Evolutionary conservation across 2,329 filamentous ascomycete genomes (phyloP), one percentile per base, ranked within the genome.

Genomic region (Penicillium frequentans): DNA sequence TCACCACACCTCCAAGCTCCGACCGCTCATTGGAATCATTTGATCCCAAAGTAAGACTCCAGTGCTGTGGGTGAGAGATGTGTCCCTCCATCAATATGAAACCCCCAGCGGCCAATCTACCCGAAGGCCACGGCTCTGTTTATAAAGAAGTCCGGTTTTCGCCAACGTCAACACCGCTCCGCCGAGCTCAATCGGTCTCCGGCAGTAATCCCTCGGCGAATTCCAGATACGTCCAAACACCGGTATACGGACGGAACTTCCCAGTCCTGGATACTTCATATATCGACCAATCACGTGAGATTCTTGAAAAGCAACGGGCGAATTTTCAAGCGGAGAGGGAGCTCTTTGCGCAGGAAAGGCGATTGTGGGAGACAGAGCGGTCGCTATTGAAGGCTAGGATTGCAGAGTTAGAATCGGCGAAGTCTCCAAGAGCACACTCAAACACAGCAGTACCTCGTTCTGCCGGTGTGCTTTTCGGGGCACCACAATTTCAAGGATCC

Each of bases 91-190:
- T 26, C 49, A 64, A 46, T 11, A 73, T 73, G 70, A 71, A 59
- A 61, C 53, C 64, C 42, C 56, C 64, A 23, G 54, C 55, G 14
- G 60, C 59, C 19, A 68, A 66, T 23, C 47, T 66, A 35, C 68
- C 64, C 21, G 71, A 73, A 45, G 70, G 72, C 43, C 72, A 73
- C 58, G 70, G 70, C 47, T 69, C 64, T 55, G 60, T 69, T 39
- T 74, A 73, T 63, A 78, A 75, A 67, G 75, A 75, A 59, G 75
- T 77, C 35, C 75, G 72, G 51, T 77, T 77, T 60, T 77, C 75
- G 23, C 71, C 73, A 13, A 71, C 74, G 3, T 62, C 70, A 39
- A 71, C 73, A 14, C 70, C 70, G 5, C 57, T 73, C 27, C 74
- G 71, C 50, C 73, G 75, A 50, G 64, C 73, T 31, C 71, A 73